Evolutionary conservation across 1,284 basidiomycete genomes (phyloP), one percentile per base, ranked within the genome.

Genomic region (Gymnopus androsaceus): DNA sequence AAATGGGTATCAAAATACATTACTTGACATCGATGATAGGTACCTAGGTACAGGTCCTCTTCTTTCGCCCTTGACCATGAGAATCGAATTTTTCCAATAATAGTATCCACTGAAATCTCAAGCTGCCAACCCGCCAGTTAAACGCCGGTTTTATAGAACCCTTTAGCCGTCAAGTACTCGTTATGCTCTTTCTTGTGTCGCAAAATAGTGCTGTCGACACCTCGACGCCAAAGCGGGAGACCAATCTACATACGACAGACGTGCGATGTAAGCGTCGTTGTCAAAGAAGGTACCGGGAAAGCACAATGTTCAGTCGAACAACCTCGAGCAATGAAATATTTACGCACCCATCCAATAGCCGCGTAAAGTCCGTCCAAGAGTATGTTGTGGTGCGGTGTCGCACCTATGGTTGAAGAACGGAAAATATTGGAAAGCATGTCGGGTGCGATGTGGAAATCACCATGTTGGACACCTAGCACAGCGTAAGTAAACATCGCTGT

Each of bases 361-460:
- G 40, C 42, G 38, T 57, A 57, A n/a, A 57, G 14, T 3, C 33
- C 51, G 62, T 93, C 90, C 50, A 83, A 59, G 41, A 88, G 55
- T 33, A 79, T 63, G 64, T 85, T 88, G 64, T 84, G 84, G 19
- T 79, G 72, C 1, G 90, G 90, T 0, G 88, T 78, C 25, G 83
- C 74, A 3, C 91, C 93, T 21, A 88, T 81, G 4, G 85, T 84
- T 2, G 79, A 81, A 5, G 85, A 80, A 41, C 89, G 79, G 71
- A 95, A 88, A 25, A 94, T 63, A 54, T 82, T 73, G 2, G 85
- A 83, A 31, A 89, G 74, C 19, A 92, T 69, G 65, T 93, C 87
- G 34, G 81, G 84, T 0, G 89, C 84, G 62, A 95, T 93, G 63
- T 94, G 89, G 62, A 84, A 85, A 31, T 91, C 71, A 21, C 88